These are phyloP conservation scores for Sapria himalayana DNA, from an alignment of 345 rosid genomes.

Conservation along the genomic window DNA sequence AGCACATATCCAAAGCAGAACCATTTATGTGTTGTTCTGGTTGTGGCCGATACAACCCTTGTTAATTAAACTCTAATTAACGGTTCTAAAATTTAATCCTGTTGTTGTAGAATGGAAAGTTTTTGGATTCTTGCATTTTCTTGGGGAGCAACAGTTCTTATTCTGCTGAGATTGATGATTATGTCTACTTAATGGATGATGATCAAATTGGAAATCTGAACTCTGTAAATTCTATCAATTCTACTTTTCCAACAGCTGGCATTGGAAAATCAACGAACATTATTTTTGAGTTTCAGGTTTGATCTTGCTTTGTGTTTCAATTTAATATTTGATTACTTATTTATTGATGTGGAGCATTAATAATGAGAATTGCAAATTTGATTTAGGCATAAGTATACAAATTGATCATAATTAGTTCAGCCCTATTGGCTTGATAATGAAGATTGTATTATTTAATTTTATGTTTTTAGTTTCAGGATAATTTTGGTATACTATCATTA, in stretches of 20 bases:
- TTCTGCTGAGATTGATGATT: constrained; percentile 44
- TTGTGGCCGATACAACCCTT: too few relatives aligned
- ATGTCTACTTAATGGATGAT: constrained; percentile 37
- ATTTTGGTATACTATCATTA: too few relatives aligned
- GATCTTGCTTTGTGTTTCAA: constrained; percentile 3
- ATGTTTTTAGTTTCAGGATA: too few relatives aligned
- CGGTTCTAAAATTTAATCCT: background rate
- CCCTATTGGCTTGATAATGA: too few relatives aligned
- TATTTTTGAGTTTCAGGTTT: constrained; percentile 70
- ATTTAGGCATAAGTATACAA: too few relatives aligned
- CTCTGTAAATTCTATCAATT: constrained; percentile 13
- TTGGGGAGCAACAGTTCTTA: constrained; percentile 72
- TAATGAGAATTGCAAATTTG: too few relatives aligned
- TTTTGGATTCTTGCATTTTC: constrained; percentile 69
- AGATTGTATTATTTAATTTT: too few relatives aligned
- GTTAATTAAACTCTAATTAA: too few relatives aligned
- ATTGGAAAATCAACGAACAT: constrained; percentile 35
- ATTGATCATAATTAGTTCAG: too few relatives aligned
- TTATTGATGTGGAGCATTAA: too few relatives aligned
- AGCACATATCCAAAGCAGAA: too few relatives aligned
- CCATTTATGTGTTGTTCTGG: too few relatives aligned
- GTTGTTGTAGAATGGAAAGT: constrained; percentile 49
- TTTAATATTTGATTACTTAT: background rate
- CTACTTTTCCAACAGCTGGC: constrained; percentile 20
- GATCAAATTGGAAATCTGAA: constrained; percentile 18